A percentile compares a stretch with the other conserved stretches of the same genome.
phyloP scores from a whole-genome alignment of 176 grass and related monocot genomes.

The Musa schizocarpa region DNA sequence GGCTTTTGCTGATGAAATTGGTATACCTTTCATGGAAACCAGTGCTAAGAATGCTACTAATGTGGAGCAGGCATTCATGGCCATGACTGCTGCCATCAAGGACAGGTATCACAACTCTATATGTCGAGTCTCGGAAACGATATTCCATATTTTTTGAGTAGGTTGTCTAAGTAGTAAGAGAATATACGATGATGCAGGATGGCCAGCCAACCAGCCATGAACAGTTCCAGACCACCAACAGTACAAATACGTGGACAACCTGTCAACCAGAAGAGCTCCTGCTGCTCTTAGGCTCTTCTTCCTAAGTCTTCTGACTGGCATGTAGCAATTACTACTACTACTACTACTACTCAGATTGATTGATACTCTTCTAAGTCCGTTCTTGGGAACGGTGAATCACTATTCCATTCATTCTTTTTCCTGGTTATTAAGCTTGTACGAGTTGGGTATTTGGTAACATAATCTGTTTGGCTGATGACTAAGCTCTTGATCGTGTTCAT shows the following conservation, averaged over 20 bases:
- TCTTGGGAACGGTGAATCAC: background rate
- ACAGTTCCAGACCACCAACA: conserved; percentile 30
- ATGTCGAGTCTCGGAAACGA: background rate
- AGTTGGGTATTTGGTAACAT: too few relatives aligned
- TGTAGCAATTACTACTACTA: background rate
- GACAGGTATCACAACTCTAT: conserved; percentile 22
- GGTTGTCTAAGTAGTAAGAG: background rate
- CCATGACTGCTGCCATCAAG: conserved; percentile 59
- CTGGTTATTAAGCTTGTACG: background rate
- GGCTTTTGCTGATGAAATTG: conserved; percentile 66
- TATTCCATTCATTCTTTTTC: background rate
- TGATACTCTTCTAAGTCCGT: background rate
- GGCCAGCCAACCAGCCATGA: conserved; percentile 51
- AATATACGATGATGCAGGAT: conserved; percentile 26
- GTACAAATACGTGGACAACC: conserved; percentile 60
- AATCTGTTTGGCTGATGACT: too few relatives aligned
- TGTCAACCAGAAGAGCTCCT: conserved; percentile 36
- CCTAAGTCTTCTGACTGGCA: background rate
- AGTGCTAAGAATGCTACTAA: conserved; percentile 59
- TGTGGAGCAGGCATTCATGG: conserved; percentile 65
- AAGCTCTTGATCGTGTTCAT: too few relatives aligned
- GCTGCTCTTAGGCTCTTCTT: conserved; percentile 41
- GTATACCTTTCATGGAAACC: conserved; percentile 69
- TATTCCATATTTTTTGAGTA: background rate
- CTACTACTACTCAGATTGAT: background rate